A percentile compares a stretch with the other conserved stretches of the same genome.
phyloP scores from a whole-genome alignment of 2,329 filamentous ascomycete genomes.

The Orbilia javanica region DNA sequence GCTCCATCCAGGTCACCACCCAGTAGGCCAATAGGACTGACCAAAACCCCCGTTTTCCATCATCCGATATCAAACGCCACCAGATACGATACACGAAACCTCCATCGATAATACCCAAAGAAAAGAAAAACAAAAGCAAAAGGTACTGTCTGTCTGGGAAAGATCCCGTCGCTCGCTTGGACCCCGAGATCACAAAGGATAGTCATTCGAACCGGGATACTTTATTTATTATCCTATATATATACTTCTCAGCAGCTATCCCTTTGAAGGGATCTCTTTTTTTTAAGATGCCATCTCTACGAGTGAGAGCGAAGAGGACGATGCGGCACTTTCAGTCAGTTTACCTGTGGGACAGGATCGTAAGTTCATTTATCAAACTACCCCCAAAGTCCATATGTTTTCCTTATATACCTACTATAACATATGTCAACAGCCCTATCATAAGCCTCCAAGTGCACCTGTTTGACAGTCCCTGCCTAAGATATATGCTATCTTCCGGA shows the following conservation, averaged over 20 bases:
- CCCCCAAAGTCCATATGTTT: neutral
- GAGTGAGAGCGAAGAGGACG: conserved; percentile 49
- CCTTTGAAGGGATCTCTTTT: conserved; percentile 32
- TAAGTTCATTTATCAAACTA: conserved; percentile 17
- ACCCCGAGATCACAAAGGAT: conserved; percentile 1
- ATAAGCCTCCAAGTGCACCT: neutral
- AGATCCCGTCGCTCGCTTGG: conserved; percentile 37
- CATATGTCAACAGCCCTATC: conserved; percentile 18
- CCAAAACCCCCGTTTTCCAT: conserved; percentile 20
- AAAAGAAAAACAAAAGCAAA: conserved; percentile 18
- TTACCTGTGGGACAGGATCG: conserved; percentile 59
- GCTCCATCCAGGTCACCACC: conserved; percentile 45
- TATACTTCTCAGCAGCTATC: conserved; percentile 17
- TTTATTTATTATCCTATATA: neutral
- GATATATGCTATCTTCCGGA: neutral
- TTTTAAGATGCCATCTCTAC: conserved; percentile 48
- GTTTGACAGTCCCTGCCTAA: neutral
- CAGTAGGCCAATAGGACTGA: conserved; percentile 44
- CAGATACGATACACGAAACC: conserved; percentile 6
- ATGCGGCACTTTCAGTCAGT: conserved; percentile 58
- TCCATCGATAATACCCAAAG: conserved; percentile 7
- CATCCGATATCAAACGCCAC: conserved; percentile 42
- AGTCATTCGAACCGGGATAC: neutral
- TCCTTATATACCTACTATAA: too few species aligned
- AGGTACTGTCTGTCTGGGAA: conserved; percentile 8